Conservation (phyloP, 1,139 yeast species). For the Hansenula sp. region DNA sequence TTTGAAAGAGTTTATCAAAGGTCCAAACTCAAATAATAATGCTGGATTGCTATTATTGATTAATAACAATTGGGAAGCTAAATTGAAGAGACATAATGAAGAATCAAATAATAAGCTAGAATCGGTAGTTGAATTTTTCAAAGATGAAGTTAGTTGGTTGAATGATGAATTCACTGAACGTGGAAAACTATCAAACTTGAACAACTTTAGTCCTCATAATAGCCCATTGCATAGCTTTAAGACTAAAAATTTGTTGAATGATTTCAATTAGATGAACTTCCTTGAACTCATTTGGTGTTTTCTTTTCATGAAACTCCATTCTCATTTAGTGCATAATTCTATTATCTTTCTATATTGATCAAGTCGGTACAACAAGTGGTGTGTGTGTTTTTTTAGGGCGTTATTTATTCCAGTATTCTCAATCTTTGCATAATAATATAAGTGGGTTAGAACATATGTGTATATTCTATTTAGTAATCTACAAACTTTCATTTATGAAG, state of each 20-base stretch:
- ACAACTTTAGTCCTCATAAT: conserved; percentile 20
- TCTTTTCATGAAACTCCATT: no score
- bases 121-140: conserved; percentile 44
- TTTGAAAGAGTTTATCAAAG: conserved; percentile 43
- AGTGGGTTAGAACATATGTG: no score
- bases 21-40: conserved; percentile 18
- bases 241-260: conserved; percentile 7
- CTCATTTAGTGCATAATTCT: not conserved
- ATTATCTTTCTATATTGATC: no score
- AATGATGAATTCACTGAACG: conserved; percentile 10
- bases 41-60: conserved; percentile 37
- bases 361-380: no score
- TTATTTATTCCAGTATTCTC: no score
- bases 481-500: no score
- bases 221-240: conserved; percentile 20
- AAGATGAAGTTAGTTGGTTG: conserved; percentile 30
- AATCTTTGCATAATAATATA: no score
- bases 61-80: conserved; percentile 50
- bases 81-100: conserved; percentile 57
- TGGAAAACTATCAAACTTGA: conserved; percentile 11
- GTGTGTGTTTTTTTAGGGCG: no score
- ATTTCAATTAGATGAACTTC: conserved; percentile 1
- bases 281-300: no score
- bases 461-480: no score
- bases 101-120: conserved; percentile 47